Base-by-base conservation (phyloP, 441 rosid genomes). In the Syzygium malaccense region DNA sequence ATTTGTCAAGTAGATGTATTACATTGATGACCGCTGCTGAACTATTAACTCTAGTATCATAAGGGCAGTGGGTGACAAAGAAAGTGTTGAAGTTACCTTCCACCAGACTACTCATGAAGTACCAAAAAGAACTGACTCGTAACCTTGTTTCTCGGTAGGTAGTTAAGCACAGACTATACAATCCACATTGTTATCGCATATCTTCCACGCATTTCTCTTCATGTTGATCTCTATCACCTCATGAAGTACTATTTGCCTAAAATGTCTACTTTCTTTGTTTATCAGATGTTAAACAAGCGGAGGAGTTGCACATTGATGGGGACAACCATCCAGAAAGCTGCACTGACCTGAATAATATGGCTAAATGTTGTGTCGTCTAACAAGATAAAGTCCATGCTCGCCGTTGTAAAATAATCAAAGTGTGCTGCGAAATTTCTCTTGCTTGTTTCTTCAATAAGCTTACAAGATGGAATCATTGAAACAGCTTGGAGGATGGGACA, bases 371-470 rank as follows among this genome's bases (percentile, higher is more conserved):
- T 88, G 92, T 93, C 95, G 83, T 96, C 99, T 92, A 98, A 94
- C 93, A 92, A 91, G 92, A 95, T 90, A 92, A 96, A 98, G 92
- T 94, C 98, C 90, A 93, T 92, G 93, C 95, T 95, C 62, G 98
- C 96, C 51, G 99, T 94, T 89, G 97, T 95, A 92, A 98, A 97
- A 87, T 97, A 97, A 92, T 98, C 99, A 6, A 98, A 98, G 91
- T 98, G 99, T 94, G 91, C 93, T 51, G 99, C 93, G 91, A 97
- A 94, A 92, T 93, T 95, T 93, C 98, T 95, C 95, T 93, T 93
- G 88, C 99, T 95, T 90, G 97, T 94, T 94, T 98, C 99, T 92
- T 96, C 94, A 53, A 98, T 92, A 92, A 98, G 95, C 93, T 94
- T 95, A 94, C 99, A 96, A 66, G 99, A 96, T 55, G 97, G 95